Evolutionary conservation across 345 rosid species (phyloP), one percentile per base, ranked within the genome.

Genomic region (Linum lewisii): DNA sequence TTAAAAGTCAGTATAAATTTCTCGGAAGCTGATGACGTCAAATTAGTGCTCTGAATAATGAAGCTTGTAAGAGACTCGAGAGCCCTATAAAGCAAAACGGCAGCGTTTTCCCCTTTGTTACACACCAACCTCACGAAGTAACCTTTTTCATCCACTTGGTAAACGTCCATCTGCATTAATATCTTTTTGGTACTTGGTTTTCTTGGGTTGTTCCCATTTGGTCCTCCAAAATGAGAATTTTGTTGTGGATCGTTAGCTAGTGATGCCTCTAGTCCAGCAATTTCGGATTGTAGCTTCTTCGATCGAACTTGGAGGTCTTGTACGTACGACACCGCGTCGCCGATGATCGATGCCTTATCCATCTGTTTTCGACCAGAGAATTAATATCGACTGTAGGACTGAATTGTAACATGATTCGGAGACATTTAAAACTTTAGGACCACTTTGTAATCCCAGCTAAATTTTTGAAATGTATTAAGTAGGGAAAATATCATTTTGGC

Each of bases 311-410:
- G 92, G 55, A 91, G 66, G 21, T 86, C 85, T 81, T 88, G 92
- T 57, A 86, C 81, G 66, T 87, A 81, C 38, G 70, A 57, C 29
- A 82, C 87, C 0, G 96, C 92, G 58, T 88, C 98, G 65, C 95
- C 96, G 19, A 86, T 78, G 11, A 91, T 86, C 1, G 96, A 88
- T n/a, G 95, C 95, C 80, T 91, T 88, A 59, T 91, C 98, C 98
- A 91, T 91, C 96, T 91, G 69, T 29, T 29, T 29, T n/a, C n/a
- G n/a, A n/a, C n/a, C n/a, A n/a, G n/a, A n/a, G n/a, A n/a, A n/a
- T n/a, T n/a, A n/a, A n/a, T n/a, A n/a, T n/a, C n/a, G n/a, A n/a
- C n/a, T n/a, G n/a, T n/a, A n/a, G n/a, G n/a, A n/a, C n/a, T n/a
- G n/a, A n/a, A n/a, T n/a, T n/a, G n/a, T n/a, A n/a, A n/a, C n/a